Evolutionary conservation across 2,329 filamentous ascomycete genomes (phyloP), one percentile per base, ranked within the genome.

Genomic region (Penicillium sp.): DNA sequence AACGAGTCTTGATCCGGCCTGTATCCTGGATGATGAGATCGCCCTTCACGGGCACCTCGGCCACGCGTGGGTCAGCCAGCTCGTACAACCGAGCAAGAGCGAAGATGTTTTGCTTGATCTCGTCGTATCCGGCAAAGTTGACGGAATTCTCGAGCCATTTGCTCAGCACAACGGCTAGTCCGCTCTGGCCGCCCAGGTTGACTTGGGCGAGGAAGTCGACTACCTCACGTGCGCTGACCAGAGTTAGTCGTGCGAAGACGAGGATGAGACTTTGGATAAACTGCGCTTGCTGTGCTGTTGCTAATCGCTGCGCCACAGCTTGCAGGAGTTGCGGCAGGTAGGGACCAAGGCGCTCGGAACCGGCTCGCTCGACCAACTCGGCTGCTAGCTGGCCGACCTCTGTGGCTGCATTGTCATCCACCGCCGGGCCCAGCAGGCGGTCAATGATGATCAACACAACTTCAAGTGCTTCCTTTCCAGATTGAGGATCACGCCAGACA

Each of bases 101-200:
- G 64, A 96, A 93, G 55, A 97, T 90, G 68, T 97, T 99, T 73
- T 97, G 91, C 63, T 92, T 85, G 64, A 97, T 97, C 73, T 97
- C 93, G 66, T 97, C 92, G 65, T 97, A 99, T 11, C 94, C 94
- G n/a, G 91, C 91, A 75, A 99, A 99, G 73, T 89, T 96, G 73
- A 96, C 84, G 4, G 91, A 96, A 74, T 97, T 96, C 76, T 97
- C 94, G 1, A 99, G 80, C 94, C 94, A 99, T 75, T 97, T 97
- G 74, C 86, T 83, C 61, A 97, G 78, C 3, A 99, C 94, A 23
- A 97, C 86, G 60, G 92, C 85, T 7, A 99, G 78, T n/a, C 92
- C 94, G 66, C 82, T 95, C 55, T 73, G 65, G 9, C 86, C 87
- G 44, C 85, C 84, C 61, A 97, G 89, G 63, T 91, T 83, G 58